Evolutionary conservation across 1,139 yeast species (phyloP).

Genomic region (Yamadazyma atmosphaerica): DNA sequence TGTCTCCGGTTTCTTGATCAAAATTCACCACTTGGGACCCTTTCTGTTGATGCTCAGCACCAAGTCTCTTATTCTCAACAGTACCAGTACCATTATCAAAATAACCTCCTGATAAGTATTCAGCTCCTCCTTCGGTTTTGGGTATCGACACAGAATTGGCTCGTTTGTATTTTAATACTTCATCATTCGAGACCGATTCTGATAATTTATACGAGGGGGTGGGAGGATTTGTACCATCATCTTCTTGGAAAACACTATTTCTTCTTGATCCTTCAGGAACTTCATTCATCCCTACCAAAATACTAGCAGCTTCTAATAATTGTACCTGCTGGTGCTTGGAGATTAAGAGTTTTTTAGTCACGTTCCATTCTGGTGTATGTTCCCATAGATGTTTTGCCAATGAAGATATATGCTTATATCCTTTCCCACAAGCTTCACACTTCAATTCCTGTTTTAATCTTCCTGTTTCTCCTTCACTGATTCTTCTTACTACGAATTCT

Average conservation of each 20-base stretch:
- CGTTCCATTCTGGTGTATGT: constrained; percentile 91
- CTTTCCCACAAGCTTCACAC: constrained; percentile 90
- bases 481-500: constrained; percentile 77
- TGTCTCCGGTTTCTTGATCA: background rate
- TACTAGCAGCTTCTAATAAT: constrained; percentile 83
- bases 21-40: background rate
- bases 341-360: constrained; percentile 73
- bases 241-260: constrained; percentile 16
- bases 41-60: background rate
- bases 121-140: constrained; percentile 6
- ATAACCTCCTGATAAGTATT: constrained; percentile 10
- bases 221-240: constrained; percentile 4
- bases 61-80: background rate
- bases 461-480: constrained; percentile 85
- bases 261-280: constrained; percentile 11
- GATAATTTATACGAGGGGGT: constrained; percentile 8
- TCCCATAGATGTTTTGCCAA: constrained; percentile 74
- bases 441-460: constrained; percentile 77
- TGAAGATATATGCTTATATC: constrained; percentile 82
- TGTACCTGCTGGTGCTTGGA: constrained; percentile 94
- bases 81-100: constrained; percentile 8
- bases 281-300: constrained; percentile 80
- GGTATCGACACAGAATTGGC: constrained; percentile 13
- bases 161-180: constrained; percentile 8
- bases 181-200: background rate